Evolutionary conservation across 306 rosid genomes (phyloP).

Genomic region (Sechiopsis laciniata): DNA sequence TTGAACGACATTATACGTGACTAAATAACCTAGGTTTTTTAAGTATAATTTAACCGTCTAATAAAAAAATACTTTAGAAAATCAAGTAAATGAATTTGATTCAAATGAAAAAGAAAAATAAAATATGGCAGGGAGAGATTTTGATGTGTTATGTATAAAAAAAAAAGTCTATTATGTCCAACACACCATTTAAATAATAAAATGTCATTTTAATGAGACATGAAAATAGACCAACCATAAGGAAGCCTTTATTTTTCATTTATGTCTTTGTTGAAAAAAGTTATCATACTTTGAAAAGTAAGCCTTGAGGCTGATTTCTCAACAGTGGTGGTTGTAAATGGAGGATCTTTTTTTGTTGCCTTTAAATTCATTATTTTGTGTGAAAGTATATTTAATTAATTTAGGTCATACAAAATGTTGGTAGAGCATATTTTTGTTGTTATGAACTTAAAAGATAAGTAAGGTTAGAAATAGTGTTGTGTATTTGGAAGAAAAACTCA

Average conservation of each 20-base stretch:
- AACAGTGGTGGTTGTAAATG: not conserved
- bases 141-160: not conserved
- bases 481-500: no score
- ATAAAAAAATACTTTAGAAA: not conserved
- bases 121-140: not conserved
- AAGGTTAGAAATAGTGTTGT: no score
- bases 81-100: not conserved
- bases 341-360: not conserved
- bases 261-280: not conserved
- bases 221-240: conserved; percentile 2
- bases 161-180: not conserved
- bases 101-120: not conserved
- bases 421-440: no score
- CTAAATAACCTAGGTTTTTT: no score
- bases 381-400: no score
- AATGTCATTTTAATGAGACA: no score
- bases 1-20: no score
- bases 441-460: no score
- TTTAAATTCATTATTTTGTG: no score
- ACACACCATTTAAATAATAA: not conserved
- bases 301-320: not conserved
- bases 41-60: not conserved
- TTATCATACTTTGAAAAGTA: conserved; percentile 1
- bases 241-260: not conserved
- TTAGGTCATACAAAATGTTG: no score